phyloP scores from a whole-genome alignment of 169 alveolate species.

The Neospora caninum region DNA sequence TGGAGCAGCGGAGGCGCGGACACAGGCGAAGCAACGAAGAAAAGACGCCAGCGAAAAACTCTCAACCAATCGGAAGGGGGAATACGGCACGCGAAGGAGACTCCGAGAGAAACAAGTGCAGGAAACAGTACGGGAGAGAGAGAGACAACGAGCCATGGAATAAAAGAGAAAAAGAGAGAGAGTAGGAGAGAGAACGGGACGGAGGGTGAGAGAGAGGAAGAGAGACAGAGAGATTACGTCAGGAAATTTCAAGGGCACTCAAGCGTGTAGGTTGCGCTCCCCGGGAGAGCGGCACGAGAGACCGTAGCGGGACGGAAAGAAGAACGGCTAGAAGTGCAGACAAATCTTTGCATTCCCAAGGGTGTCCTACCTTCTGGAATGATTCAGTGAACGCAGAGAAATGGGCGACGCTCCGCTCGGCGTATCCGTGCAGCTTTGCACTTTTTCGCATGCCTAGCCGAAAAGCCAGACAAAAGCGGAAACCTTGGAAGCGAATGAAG shows the following conservation, averaged over 20 bases:
- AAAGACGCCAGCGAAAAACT: not conserved
- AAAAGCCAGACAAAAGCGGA: not conserved
- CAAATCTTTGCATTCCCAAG: too few species aligned
- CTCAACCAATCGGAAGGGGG: too few species aligned
- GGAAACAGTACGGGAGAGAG: not conserved
- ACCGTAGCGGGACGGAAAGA: too few species aligned
- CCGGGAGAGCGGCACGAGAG: too few species aligned
- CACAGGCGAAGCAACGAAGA: not conserved
- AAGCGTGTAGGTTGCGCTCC: too few species aligned
- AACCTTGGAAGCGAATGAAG: not conserved
- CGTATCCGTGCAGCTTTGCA: not conserved
- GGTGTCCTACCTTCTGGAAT: not conserved
- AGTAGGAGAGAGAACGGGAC: not conserved
- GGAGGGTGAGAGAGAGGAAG: not conserved
- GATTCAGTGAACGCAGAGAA: constrained; percentile 1
- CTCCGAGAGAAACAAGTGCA: not conserved
- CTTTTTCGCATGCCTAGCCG: not conserved
- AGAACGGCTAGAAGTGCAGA: too few species aligned
- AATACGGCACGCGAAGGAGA: too few species aligned
- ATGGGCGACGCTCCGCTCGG: constrained; percentile 15
- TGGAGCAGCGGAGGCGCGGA: too few species aligned
- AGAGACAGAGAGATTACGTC: not conserved
- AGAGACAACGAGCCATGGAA: not conserved
- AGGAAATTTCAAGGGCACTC: too few species aligned
- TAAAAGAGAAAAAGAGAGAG: not conserved